Percentiles rank a stretch among this genome's conserved stretches.
Evolutionary conservation across 2,329 filamentous ascomycete species (phyloP).

Genomic region (Epichloe scottii): DNA sequence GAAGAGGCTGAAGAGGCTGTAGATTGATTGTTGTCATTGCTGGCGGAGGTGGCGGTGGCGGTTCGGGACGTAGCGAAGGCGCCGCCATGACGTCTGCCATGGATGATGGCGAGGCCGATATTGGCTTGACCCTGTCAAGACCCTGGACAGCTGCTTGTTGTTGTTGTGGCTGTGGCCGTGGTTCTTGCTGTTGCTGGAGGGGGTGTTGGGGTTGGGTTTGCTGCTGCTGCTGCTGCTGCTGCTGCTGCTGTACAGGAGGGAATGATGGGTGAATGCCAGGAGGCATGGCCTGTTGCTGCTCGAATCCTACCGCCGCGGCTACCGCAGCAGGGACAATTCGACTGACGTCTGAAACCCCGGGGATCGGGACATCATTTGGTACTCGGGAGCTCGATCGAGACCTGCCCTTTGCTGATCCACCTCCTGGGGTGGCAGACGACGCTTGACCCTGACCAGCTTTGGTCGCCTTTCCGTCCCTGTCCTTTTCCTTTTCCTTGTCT

Average conservation of each 20-base stretch:
- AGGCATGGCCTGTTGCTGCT: conserved; percentile 16
- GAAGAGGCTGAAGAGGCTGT: conserved; percentile 18
- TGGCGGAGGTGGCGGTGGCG: conserved; percentile 32
- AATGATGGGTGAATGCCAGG: conserved; percentile 28
- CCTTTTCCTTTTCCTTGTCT: conserved; percentile 12
- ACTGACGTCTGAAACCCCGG: background rate
- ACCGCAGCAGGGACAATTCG: background rate
- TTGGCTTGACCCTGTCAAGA: conserved; percentile 24
- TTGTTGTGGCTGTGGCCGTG: conserved; percentile 9
- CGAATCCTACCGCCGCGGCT: conserved; percentile 26
- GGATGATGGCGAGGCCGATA: conserved; percentile 19
- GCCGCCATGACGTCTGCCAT: conserved; percentile 44
- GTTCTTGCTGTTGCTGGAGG: conserved; percentile 8
- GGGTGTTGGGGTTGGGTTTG: background rate
- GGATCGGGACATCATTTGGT: conserved; percentile 22
- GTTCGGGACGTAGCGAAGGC: conserved; percentile 43
- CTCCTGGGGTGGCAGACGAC: conserved; percentile 31
- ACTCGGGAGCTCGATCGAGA: conserved; percentile 41
- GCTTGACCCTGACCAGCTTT: conserved; percentile 25
- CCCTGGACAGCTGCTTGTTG: conserved; percentile 10
- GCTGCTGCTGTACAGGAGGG: conserved; percentile 8
- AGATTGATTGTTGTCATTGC: conserved; percentile 39
- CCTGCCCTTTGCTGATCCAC: conserved; percentile 29
- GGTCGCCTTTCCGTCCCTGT: conserved; percentile 26
- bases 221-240: background rate